Conservation (phyloP, 1,284 basidiomycete species). For the Phylloboletellus chloephorus region DNA sequence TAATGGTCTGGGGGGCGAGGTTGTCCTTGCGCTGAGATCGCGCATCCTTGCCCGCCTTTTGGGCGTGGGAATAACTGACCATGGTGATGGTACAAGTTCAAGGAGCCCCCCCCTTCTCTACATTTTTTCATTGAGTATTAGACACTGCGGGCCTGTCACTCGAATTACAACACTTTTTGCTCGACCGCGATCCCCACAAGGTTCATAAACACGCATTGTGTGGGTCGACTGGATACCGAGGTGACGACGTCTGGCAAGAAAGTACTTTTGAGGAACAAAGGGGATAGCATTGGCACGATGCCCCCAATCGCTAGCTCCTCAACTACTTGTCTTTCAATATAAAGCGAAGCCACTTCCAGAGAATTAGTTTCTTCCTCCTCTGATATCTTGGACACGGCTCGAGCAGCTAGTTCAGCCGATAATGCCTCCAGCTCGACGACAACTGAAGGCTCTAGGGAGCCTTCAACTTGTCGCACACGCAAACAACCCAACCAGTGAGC, state of each 20-base stretch:
- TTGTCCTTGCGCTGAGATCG: too few species aligned
- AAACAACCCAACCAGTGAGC: conserved; percentile 28
- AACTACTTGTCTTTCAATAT: conserved; percentile 9
- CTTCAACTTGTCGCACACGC: conserved; percentile 21
- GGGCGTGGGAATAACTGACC: too few species aligned
- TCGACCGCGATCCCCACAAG: neutral
- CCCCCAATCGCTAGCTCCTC: neutral
- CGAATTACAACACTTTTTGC: neutral
- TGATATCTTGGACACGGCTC: neutral
- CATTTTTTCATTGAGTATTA: too few species aligned
- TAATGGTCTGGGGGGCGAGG: too few species aligned
- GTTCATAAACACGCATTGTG: conserved; percentile 9
- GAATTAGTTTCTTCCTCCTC: neutral
- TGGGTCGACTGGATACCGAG: conserved; percentile 13
- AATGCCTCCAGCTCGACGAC: conserved; percentile 27
- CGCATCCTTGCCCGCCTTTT: too few species aligned
- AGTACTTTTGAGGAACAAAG: conserved; percentile 7
- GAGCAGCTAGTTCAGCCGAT: neutral
- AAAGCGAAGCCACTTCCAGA: conserved; percentile 7
- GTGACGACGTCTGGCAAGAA: neutral
- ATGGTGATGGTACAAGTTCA: too few species aligned
- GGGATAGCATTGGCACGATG: neutral
- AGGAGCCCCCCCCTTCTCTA: too few species aligned
- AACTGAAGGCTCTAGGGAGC: conserved; percentile 20
- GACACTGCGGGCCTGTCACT: too few species aligned